A percentile compares a stretch with the other conserved stretches of the same genome.
These are phyloP conservation scores for Daldinia caldariorum DNA, from an alignment of 495 filamentous ascomycete genomes.

Conservation along the genomic window DNA sequence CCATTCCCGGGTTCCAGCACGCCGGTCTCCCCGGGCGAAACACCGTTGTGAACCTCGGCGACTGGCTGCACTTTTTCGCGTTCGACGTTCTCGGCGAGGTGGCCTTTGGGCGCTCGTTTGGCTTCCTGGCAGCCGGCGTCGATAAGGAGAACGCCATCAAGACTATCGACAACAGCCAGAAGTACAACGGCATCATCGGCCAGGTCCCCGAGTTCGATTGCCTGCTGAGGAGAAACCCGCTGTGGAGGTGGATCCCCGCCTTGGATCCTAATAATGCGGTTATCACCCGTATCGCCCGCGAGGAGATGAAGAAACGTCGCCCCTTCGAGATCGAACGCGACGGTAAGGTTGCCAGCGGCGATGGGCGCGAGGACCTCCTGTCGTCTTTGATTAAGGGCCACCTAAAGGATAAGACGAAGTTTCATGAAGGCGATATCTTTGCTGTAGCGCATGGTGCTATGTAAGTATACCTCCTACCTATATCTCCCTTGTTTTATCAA, in stretches of 20 bases:
- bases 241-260: slow-evolving; percentile 59
- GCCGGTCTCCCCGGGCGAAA: slow-evolving; percentile 41
- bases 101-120: slow-evolving; percentile 70
- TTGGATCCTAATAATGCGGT: slow-evolving; percentile 59
- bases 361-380: slow-evolving; percentile 61
- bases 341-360: slow-evolving; percentile 51
- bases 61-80: slow-evolving; percentile 64
- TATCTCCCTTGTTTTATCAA: not conserved
- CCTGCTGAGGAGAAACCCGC: slow-evolving; percentile 58
- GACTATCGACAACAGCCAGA: slow-evolving; percentile 63
- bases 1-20: slow-evolving; percentile 38
- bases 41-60: slow-evolving; percentile 57
- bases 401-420: slow-evolving; percentile 57
- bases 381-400: slow-evolving; percentile 58
- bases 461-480: slow-evolving; percentile 44
- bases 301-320: slow-evolving; percentile 57
- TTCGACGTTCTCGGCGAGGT: slow-evolving; percentile 70
- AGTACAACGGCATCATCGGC: slow-evolving; percentile 64
- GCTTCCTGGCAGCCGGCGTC: slow-evolving; percentile 66
- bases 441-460: slow-evolving; percentile 65
- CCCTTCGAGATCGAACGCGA: slow-evolving; percentile 57
- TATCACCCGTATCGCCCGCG: slow-evolving; percentile 61
- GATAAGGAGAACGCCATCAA: slow-evolving; percentile 67
- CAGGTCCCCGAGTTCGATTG: slow-evolving; percentile 61
- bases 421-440: slow-evolving; percentile 63